Base-by-base conservation (phyloP, 1,284 basidiomycete species). In the Sporisorium graminicola region DNA sequence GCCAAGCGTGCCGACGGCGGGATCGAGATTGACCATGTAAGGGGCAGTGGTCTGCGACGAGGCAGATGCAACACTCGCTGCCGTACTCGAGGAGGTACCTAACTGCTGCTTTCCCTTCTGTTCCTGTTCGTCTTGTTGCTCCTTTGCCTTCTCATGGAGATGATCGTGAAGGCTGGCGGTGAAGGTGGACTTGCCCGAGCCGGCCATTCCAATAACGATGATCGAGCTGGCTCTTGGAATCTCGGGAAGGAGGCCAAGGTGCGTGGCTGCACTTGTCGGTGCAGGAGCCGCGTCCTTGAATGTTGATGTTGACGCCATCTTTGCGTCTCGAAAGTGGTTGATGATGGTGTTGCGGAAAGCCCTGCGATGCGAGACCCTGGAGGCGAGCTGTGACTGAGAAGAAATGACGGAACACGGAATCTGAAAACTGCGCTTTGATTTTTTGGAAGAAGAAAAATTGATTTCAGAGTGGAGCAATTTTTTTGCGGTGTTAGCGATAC, bases 1-100 rank as follows among this genome's bases (percentile, higher is more conserved):
- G 3, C 94, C 94, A 46, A 95, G 89, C 65, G 92, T 91, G 10
- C 91, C 89, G 1, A 99, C 96, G 0, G 97, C 97, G 2, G 97
- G 97, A 86, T 99, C 97, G 67, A 99, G 91, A 86, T 99, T 99
- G 86, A 99, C 90, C 82, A 98, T 91, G 87, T 99, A 99, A 0
- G 96, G 95, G 3, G 67, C 58, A 4, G 58, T 73, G 93, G 92
- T 86, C 88, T 65, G 59, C 33, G 65, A 43, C 13, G 49, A 33
- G 14, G 58, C 26, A 8, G 49, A 29, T 2, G 56, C 33, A 5
- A 64, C 26, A 29, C 9, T 29, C 3, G 57, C 37, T 20, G 13
- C 37, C 5, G 60, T 33, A 29, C 31, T 13, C 6, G 58, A 60
- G n/a, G 55, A 50, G 13, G 29, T 31, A 31, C 10, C 5, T 5